phyloP scores from a whole-genome alignment of 768 basidiomycete genomes.

The Pseudohyphozyma bogoriensis region DNA sequence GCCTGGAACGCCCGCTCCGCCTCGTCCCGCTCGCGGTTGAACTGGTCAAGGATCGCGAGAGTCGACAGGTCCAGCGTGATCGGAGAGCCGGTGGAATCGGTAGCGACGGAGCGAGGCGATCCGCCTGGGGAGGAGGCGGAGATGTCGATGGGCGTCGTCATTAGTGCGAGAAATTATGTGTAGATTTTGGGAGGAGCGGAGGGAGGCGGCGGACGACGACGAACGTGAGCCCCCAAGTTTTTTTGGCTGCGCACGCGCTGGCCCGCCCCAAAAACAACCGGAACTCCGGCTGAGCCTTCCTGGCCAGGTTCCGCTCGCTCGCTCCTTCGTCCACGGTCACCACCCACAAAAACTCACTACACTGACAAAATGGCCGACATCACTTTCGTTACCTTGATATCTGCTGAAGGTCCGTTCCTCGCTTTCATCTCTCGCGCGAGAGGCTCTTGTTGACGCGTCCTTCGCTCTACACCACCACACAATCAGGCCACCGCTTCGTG shows the following conservation, averaged over 20 bases:
- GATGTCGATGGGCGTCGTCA: neutral
- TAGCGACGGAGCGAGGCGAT: neutral
- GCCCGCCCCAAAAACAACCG: neutral
- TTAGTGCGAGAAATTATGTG: neutral
- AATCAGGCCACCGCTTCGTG: slow-evolving; percentile 24
- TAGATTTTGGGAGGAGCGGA: neutral
- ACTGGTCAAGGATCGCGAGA: slow-evolving; percentile 24
- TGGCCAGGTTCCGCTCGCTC: neutral
- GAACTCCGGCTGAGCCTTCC: no score
- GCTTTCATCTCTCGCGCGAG: slow-evolving; percentile 23
- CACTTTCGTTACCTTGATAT: neutral
- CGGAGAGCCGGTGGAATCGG: neutral
- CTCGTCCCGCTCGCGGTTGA: slow-evolving; percentile 24
- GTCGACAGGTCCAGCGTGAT: slow-evolving; percentile 30
- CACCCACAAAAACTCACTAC: no score
- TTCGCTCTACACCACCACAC: neutral
- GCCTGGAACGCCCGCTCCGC: slow-evolving; percentile 22
- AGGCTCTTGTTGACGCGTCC: neutral
- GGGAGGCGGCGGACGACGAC: neutral
- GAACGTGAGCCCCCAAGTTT: neutral
- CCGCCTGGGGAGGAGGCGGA: neutral
- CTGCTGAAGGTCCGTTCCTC: slow-evolving; percentile 7
- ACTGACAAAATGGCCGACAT: neutral
- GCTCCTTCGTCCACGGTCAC: no score
- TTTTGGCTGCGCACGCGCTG: neutral